phyloP scores from a whole-genome alignment of 2,329 filamentous ascomycete genomes.

The Xylariaceae sp. region DNA sequence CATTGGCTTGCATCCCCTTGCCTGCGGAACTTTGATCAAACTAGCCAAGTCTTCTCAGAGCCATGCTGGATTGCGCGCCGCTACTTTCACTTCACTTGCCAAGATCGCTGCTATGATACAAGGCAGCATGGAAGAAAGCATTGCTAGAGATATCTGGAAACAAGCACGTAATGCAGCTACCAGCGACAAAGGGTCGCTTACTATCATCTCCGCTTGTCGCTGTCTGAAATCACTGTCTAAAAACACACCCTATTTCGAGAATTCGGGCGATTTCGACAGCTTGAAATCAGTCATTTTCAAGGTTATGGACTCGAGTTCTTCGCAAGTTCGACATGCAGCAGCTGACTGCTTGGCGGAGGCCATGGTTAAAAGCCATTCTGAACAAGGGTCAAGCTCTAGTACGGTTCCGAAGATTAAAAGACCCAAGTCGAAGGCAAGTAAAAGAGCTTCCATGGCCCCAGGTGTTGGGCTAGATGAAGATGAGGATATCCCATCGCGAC shows the following conservation, averaged over 20 bases:
- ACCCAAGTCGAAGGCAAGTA: slow-evolving; percentile 63
- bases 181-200: slow-evolving; percentile 81
- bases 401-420: slow-evolving; percentile 68
- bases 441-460: slow-evolving; percentile 65
- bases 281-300: slow-evolving; percentile 85
- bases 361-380: slow-evolving; percentile 81
- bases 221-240: slow-evolving; percentile 77
- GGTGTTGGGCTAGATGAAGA: slow-evolving; percentile 74
- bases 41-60: slow-evolving; percentile 78
- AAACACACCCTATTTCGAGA: slow-evolving; percentile 82
- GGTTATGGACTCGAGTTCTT: slow-evolving; percentile 77
- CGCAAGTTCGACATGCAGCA: slow-evolving; percentile 81
- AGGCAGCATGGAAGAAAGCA: slow-evolving; percentile 78
- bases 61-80: slow-evolving; percentile 81
- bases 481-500: slow-evolving; percentile 64
- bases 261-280: slow-evolving; percentile 88
- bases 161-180: slow-evolving; percentile 78
- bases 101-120: slow-evolving; percentile 79
- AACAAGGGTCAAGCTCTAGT: slow-evolving; percentile 52
- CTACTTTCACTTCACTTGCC: slow-evolving; percentile 75
- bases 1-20: slow-evolving; percentile 79
- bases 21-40: slow-evolving; percentile 75
- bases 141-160: slow-evolving; percentile 94
- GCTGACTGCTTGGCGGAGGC: slow-evolving; percentile 83
- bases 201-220: slow-evolving; percentile 78